Evolutionary conservation across 2,329 filamentous ascomycete species (phyloP), one percentile per base, ranked within the genome.

Genomic region (Neofusicoccum laricinum): DNA sequence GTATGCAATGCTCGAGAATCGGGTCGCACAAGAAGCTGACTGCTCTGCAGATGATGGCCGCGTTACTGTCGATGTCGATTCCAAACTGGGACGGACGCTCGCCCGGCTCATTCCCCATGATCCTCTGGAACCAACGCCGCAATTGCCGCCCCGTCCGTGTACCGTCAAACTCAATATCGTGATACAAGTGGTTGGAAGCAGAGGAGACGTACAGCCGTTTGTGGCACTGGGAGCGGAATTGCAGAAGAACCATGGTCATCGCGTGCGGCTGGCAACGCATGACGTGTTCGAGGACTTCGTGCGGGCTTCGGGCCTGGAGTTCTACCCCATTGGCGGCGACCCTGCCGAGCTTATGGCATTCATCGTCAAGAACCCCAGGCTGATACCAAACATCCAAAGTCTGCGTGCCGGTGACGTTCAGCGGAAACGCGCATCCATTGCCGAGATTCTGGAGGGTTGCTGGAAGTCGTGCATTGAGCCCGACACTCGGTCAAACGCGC

Each of bases 311-410:
- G 82, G 81, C 0, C 69, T 87, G 6, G 85, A 86, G 64, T 87
- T 87, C 69, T 87, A 82, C 68, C 77, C 78, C 14, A 86, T 87
- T 14, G 85, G 85, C 3, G 85, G 85, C 2, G 81, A 86, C 58
- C 84, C 85, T 0, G 79, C 82, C 21, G 79, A 80, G 25, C 74
- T 82, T 36, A 83, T 77, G 75, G 73, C 75, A 64, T 93, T 92
- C 70, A 93, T 93, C 90, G 90, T 93, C 36, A 92, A 92, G 75
- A 89, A 93, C 69, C 90, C 91, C 0, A 89, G 90, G 0, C 80
- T 94, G 3, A 63, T 75, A 1, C 74, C 75, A 1, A 68, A 69
- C 25, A 67, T 73, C 64, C 63, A 67, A 14, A 71, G 66, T 8
- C 65, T 77, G 11, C 68, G 68, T 53, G 68, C 64, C 17, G 75